phyloP scores from a whole-genome alignment of 106 monocot species.

The Acanthochlamys bracteata region DNA sequence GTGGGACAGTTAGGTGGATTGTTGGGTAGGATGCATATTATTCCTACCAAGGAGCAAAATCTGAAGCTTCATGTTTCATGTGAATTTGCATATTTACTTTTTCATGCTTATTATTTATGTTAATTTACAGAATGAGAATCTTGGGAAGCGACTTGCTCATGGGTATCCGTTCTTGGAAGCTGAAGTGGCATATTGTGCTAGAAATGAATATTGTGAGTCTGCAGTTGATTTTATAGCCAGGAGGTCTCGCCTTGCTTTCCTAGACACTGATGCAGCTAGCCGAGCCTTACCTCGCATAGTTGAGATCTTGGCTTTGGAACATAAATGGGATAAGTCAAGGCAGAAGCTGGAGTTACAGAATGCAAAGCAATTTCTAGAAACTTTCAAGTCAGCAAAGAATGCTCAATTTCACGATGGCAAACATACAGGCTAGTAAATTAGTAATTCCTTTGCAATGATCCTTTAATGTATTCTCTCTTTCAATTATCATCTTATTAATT shows the following conservation, averaged over 20 bases:
- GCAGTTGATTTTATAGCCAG: constrained; percentile 88
- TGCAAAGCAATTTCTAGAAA: constrained; percentile 75
- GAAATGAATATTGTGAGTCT: constrained; percentile 89
- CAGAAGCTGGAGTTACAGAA: constrained; percentile 68
- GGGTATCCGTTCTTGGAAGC: constrained; percentile 96
- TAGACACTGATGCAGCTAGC: constrained; percentile 90
- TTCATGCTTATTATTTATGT: background rate
- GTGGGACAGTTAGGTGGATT: no score
- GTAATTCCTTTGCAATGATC: no score
- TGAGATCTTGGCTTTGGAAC: constrained; percentile 71
- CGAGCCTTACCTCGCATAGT: constrained; percentile 80
- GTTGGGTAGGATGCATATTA: no score
- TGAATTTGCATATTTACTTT: no score
- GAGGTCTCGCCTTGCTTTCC: constrained; percentile 80
- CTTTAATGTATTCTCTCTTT: no score
- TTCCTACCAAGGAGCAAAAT: no score
- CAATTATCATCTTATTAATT: no score
- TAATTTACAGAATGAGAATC: constrained; percentile 61
- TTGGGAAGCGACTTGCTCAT: constrained; percentile 90
- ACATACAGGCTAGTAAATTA: constrained; percentile 34
- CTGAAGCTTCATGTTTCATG: no score
- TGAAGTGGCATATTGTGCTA: constrained; percentile 93
- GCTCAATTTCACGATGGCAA: constrained; percentile 89
- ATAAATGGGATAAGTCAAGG: constrained; percentile 79
- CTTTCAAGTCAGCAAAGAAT: constrained; percentile 96